Conservation (phyloP, 2,329 filamentous ascomycete genomes). For the Fusarium acutatum region DNA sequence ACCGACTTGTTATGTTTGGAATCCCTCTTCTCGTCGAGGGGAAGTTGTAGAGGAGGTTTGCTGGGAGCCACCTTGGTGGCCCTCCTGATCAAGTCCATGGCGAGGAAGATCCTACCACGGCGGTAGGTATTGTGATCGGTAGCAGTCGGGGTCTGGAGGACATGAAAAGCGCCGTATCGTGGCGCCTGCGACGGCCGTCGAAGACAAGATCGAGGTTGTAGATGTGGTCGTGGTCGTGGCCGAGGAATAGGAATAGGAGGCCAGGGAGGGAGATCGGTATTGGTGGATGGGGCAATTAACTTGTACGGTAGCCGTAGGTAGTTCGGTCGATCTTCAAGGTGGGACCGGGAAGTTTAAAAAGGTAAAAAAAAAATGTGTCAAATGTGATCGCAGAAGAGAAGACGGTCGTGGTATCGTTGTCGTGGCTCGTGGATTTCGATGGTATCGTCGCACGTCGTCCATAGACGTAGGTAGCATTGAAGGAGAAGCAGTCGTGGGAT, state of each 20-base stretch:
- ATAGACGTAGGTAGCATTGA: constrained; percentile 11
- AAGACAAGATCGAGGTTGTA: neutral
- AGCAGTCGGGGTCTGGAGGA: constrained; percentile 41
- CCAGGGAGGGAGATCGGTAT: constrained; percentile 7
- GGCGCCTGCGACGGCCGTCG: constrained; percentile 35
- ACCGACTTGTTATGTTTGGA: constrained; percentile 51
- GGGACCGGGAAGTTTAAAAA: neutral
- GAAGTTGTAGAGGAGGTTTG: constrained; percentile 53
- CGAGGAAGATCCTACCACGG: constrained; percentile 39
- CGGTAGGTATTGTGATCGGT: constrained; percentile 53
- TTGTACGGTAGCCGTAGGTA: constrained; percentile 5
- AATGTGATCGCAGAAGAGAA: constrained; percentile 9
- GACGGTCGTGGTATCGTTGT: constrained; percentile 31
- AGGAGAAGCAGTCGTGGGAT: constrained; percentile 10
- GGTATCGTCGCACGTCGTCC: constrained; percentile 12
- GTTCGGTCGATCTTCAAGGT: constrained; percentile 22
- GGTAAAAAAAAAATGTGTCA: constrained; percentile 1
- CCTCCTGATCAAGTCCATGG: constrained; percentile 68
- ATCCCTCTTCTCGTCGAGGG: constrained; percentile 59
- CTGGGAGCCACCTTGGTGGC: constrained; percentile 60
- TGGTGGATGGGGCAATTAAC: constrained; percentile 11
- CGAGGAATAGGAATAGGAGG: constrained; percentile 31
- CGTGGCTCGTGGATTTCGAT: constrained; percentile 27
- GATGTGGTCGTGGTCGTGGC: neutral
- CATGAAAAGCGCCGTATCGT: constrained; percentile 42